Evolutionary conservation across 2,329 filamentous ascomycete genomes (phyloP).

Genomic region (Capronia americana): DNA sequence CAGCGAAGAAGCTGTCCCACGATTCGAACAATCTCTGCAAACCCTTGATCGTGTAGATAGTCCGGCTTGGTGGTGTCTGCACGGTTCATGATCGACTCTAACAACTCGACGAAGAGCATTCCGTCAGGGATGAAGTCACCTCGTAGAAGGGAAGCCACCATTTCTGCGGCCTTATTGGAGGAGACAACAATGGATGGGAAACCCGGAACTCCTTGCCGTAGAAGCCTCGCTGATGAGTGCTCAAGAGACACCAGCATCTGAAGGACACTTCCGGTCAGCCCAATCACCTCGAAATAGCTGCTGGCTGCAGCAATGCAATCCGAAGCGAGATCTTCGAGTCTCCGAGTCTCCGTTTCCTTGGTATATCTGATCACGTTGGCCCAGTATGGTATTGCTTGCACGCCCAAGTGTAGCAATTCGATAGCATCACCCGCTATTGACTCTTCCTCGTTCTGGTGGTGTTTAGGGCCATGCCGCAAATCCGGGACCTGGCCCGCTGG

Average conservation of each 20-base stretch:
- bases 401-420: conserved; percentile 22
- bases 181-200: conserved; percentile 28
- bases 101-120: conserved; percentile 37
- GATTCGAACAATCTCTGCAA: conserved; percentile 45
- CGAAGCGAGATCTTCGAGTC: conserved; percentile 14
- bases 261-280: conserved; percentile 23
- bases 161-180: conserved; percentile 22
- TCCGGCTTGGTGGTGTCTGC: conserved; percentile 34
- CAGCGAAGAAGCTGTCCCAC: conserved; percentile 33
- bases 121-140: conserved; percentile 34
- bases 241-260: conserved; percentile 33
- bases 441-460: not conserved
- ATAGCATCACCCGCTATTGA: not conserved
- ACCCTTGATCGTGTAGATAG: conserved; percentile 28
- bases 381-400: conserved; percentile 32
- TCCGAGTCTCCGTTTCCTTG: conserved; percentile 1
- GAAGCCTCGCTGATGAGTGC: conserved; percentile 27
- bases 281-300: conserved; percentile 16
- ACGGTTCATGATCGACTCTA: conserved; percentile 35
- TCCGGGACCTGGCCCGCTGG: not conserved
- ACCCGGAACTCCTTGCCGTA: conserved; percentile 26
- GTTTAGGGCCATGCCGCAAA: not conserved
- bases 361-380: conserved; percentile 22
- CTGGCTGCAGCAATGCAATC: conserved; percentile 19
- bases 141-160: conserved; percentile 26